Evolutionary conservation across 768 basidiomycete genomes (phyloP).

Genomic region (Tephrocybe rancida): DNA sequence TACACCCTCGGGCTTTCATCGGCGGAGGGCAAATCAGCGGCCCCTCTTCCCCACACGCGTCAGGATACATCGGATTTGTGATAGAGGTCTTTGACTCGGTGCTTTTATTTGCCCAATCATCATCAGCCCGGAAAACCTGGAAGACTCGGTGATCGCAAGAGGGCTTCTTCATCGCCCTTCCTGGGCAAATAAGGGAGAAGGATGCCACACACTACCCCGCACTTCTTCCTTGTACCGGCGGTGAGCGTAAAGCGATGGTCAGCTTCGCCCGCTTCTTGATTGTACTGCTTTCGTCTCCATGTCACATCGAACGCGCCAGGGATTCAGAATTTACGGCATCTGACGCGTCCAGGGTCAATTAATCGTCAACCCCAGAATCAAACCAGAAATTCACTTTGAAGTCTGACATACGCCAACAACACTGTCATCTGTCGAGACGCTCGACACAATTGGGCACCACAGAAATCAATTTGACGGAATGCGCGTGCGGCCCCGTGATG

Average conservation of each 20-base stretch:
- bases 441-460: background rate
- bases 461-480: background rate
- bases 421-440: too few relatives aligned
- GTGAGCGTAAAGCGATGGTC: background rate
- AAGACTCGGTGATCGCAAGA: background rate
- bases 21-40: constrained; percentile 8
- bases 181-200: background rate
- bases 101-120: constrained; percentile 1
- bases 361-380: background rate
- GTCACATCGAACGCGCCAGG: background rate
- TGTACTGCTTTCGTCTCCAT: background rate
- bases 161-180: background rate
- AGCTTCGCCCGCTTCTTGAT: background rate
- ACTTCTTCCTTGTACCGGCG: constrained; percentile 11
- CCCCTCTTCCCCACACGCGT: background rate
- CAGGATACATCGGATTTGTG: constrained; percentile 10
- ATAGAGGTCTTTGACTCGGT: constrained; percentile 15
- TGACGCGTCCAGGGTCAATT: background rate
- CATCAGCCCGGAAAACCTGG: background rate
- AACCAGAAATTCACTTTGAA: background rate
- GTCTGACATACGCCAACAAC: background rate
- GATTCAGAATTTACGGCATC: background rate
- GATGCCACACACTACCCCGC: constrained; percentile 7
- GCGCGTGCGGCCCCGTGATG: constrained; percentile 4
- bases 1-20: constrained; percentile 15